Evolutionary conservation across 164 flowering plant species (phyloP), one percentile per base, ranked within the genome.

Genomic region (Houttuynia cordata): DNA sequence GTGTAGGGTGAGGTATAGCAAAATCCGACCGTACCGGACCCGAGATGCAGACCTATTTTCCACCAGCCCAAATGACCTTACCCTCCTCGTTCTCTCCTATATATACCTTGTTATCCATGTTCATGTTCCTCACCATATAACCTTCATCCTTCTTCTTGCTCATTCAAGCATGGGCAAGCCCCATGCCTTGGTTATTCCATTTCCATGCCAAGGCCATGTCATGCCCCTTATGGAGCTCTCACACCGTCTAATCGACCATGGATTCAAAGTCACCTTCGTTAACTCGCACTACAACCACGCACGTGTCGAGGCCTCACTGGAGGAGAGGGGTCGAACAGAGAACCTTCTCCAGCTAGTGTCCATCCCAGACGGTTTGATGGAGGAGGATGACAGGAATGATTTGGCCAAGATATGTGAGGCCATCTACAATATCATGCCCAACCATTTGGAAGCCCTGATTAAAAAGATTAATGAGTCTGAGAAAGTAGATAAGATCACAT

Each of bases 161-260:
- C n/a, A n/a, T n/a, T 30, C 37, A 30, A 6, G 37, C 49, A 61
- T 51, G 64, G 64, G 55, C 41, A 50, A 47, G 21, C 56, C 56
- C 24, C 64, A 61, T 24, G 64, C 56, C 22, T 18, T 61, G 21
- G 64, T 61, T 7, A 25, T 61, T 7, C 55, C 56, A 4, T 61
- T 50, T 30, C 64, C 64, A 8, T 34, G 22, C 1, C 64, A 61
- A 61, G 64, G 64, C 1, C 64, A 61, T 34, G 76, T 76, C 23
- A 73, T 73, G 56, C 85, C 85, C 3, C 25, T 81, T 0, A 51
- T 76, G 75, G 74, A 78, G 58, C 64, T 80, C 14, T 73, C 80
- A 1, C 64, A 41, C 37, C 37, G 47, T 20, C 42, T 59, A n/a
- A 62, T 21, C n/a, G 63, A 50, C 15, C 63, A 19, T 10, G 55